Evolutionary conservation across 768 basidiomycete genomes (phyloP), one percentile per base, ranked within the genome.

Genomic region (Leccinum subgranulosum): DNA sequence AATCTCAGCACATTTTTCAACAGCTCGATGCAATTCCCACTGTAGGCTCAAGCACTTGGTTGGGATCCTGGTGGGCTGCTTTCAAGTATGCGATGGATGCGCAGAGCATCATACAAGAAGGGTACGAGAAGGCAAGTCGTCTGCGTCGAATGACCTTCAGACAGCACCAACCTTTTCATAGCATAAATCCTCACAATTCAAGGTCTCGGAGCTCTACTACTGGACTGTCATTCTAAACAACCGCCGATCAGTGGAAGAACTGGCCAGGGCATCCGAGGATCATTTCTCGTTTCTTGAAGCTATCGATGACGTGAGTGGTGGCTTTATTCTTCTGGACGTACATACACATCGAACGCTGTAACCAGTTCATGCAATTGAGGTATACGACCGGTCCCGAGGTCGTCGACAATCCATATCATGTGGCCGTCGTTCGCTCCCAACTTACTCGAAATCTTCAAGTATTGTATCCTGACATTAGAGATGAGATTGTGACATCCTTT

Each of bases 401-500:
- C 15, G 49, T 58, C 8, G 46, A 69, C 0, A 61, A 71, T 34
- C 45, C 46, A 2, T 73, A 73, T 53, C 76, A 76, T 43, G 34
- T 68, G 10, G 21, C 34, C 2, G 51, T 73, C 29, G 39, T 78
- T 25, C 70, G 64, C 19, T 53, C 60, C 4, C 60, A 62, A 6
- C 63, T 79, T 9, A 74, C 73, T 23, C 73, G 79, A 12, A 77
- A 77, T 41, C 69, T 84, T 6, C 68, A 64, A 1, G 53, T 48
- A 1, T 57, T 76, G 4, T 78, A 80, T 57, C 71, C 76, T 1
- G 73, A 75, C 21, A 62, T 84, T 17, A 72, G 71, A 12, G 75
- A 81, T 17, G 84, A 85, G 63, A 69, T 83, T 12, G 52, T 65
- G 1, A 54, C 66, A 0, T 69, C 81, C 0, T 78, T 82, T 51